phyloP scores from a whole-genome alignment of 306 rosid species.

The Dryas drummondii region DNA sequence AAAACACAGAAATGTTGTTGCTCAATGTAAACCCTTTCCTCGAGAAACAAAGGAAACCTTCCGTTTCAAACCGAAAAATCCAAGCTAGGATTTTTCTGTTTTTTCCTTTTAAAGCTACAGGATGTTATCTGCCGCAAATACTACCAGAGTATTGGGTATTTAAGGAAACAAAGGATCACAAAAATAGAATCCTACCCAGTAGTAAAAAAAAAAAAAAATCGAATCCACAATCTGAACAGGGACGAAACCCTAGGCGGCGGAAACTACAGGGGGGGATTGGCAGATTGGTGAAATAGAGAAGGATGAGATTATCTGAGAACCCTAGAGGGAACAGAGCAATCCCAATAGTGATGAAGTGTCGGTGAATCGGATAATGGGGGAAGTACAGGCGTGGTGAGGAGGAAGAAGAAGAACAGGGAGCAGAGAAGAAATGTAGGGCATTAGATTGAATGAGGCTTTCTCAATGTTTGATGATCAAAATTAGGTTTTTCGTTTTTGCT shows the following conservation, averaged over 20 bases:
- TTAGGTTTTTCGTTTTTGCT: slow-evolving; percentile 36
- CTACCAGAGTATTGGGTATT: slow-evolving; percentile 20
- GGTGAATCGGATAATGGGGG: slow-evolving; percentile 47
- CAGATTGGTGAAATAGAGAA: slow-evolving; percentile 13
- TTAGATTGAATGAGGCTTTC: slow-evolving; percentile 22
- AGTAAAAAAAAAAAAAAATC: slow-evolving; percentile 3
- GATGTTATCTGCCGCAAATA: slow-evolving; percentile 7
- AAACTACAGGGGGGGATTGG: slow-evolving; percentile 8
- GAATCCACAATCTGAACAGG: slow-evolving; percentile 28
- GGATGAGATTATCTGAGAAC: slow-evolving; percentile 40
- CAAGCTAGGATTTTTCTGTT: slow-evolving; percentile 20
- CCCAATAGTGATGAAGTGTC: slow-evolving; percentile 44
- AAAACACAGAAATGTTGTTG: slow-evolving; percentile 5
- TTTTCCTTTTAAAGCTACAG: slow-evolving; percentile 11
- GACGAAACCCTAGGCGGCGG: slow-evolving; percentile 36
- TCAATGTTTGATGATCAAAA: slow-evolving; percentile 59
- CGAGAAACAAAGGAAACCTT: slow-evolving; percentile 20
- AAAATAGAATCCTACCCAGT: slow-evolving; percentile 28
- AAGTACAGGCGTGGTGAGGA: slow-evolving; percentile 24
- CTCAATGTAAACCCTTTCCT: slow-evolving; percentile 11
- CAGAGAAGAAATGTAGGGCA: slow-evolving; percentile 35
- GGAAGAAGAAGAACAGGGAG: slow-evolving; percentile 8
- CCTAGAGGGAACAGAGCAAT: slow-evolving; percentile 48
- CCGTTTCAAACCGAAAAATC: slow-evolving; percentile 19
- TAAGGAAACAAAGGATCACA: slow-evolving; percentile 16